Base-by-base conservation (phyloP, 257 asterid species). In the Solanum arcanum region DNA sequence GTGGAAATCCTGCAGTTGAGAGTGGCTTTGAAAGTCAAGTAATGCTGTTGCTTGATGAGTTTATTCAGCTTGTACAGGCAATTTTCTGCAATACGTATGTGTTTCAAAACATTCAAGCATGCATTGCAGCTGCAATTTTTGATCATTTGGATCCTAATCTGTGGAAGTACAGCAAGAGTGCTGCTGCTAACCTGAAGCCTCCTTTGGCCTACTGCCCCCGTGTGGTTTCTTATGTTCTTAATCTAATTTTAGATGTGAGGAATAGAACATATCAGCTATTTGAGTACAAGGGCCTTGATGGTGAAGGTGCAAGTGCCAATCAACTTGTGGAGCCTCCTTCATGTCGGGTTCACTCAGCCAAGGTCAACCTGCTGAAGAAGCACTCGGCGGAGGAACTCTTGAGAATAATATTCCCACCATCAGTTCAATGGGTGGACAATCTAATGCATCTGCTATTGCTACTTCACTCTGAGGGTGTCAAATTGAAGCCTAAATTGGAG, bases 151-250 rank as follows among this genome's bases (percentile, higher is more conserved):
- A 94, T 90, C 90, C 93, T 59, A 93, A 90, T 89, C 86, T 90
- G 69, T 94, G 98, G 98, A 93, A 91, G 88, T 92, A 87, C 76
- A 86, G 87, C 90, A 94, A 91, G 86, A 83, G 91, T 90, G 85
- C 86, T 89, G 86, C 90, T 89, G 87, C 90, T 72, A 95, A 83
- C 89, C 92, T 88, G 56, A 97, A 89, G 89, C 91, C 91, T 60
- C 99, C 99, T 69, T 83, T 95, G 93, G 98, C 93, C 88, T 94
- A 91, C 94, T 95, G 83, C 49, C 98, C 99, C 12, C 93, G 99
- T 84, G 95, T 93, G 92, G 94, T 95, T 73, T 88, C 92, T 77
- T 93, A 89, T 91, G 88, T 93, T 81, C 89, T 96, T 90, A 97
- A 94, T 89, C 97, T 94, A 77, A 86, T 92, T 85, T 91, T 91